These are phyloP conservation scores for Glycine latifolia DNA, from an alignment of 306 rosid species.

Conservation along the genomic window DNA sequence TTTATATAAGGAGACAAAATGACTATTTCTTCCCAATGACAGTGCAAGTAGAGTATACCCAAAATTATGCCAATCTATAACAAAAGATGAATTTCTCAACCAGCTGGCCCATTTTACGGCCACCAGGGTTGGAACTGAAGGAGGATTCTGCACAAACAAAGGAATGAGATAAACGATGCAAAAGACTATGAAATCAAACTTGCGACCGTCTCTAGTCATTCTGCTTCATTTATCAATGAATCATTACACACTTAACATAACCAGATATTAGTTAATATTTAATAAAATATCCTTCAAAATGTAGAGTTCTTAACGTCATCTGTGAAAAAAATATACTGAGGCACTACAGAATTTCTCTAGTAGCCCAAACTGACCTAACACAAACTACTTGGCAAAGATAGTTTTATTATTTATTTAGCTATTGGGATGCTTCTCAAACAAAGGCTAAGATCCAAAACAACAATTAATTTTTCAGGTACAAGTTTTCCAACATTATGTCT, in stretches of 20 bases:
- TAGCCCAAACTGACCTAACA: no score
- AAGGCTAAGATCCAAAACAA: background rate
- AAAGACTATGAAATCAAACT: conserved; percentile 1
- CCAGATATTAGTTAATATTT: conserved; percentile 1
- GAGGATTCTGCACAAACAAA: conserved; percentile 84
- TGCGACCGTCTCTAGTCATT: conserved; percentile 10
- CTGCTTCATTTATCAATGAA: conserved; percentile 17
- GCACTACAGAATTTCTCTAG: conserved; percentile 12
- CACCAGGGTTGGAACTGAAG: conserved; percentile 92
- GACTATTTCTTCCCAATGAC: conserved; percentile 90
- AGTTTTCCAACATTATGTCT: background rate
- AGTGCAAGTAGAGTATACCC: conserved; percentile 88
- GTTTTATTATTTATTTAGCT: conserved; percentile 16
- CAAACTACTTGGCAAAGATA: background rate
- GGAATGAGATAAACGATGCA: conserved; percentile 35
- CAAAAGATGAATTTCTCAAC: conserved; percentile 77
- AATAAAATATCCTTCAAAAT: background rate
- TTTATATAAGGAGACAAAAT: conserved; percentile 75
- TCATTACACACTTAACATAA: background rate
- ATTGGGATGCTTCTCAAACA: conserved; percentile 28
- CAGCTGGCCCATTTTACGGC: conserved; percentile 95
- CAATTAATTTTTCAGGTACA: conserved; percentile 18
- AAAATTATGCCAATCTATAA: conserved; percentile 98
- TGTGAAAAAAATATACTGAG: conserved; percentile 32
- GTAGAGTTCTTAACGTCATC: conserved; percentile 27